Base-by-base conservation (phyloP, 257 asterid species). In the Coffea canephora region DNA sequence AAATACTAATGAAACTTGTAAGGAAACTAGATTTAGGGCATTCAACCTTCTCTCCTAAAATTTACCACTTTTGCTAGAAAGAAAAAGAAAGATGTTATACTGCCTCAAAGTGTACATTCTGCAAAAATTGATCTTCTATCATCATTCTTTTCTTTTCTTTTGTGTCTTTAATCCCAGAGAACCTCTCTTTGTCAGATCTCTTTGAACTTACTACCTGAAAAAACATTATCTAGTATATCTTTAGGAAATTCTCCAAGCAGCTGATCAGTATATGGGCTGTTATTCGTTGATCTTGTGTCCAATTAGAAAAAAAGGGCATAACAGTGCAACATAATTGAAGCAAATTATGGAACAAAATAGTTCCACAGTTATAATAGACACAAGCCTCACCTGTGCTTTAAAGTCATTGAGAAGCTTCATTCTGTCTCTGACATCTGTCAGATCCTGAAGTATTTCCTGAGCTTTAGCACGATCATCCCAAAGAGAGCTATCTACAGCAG, bases 401-500 rank as follows among this genome's bases (percentile, higher is more conserved):
- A 96, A 94, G 77, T 91, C 97, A 81, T 89, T 80, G 83, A 96
- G 97, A 88, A 94, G 91, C 84, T 92, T 87, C 78, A 96, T 83
- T 90, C 87, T 95, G 74, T 96, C 98, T 86, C 90, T 92, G 87
- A 90, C 92, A 72, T 96, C 99, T 18, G 98, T 91, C 85, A 93
- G 69, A 79, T 89, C 88, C 88, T 91, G 99, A 85, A 96, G 97
- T 18, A 92, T 96, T 85, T 91, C 93, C 87, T 96, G 99, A 81
- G 99, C 99, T 86, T 86, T 90, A 80, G 82, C 91, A 74, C 88
- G 99, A 87, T 96, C 96, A 74, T 96, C 98, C 98, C 99, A 96
- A 36, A 96, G 86, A 86, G 98, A 86, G 89, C 86, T 90, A 74
- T 94, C 96, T 46, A 89, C 90, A 15, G 95, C 91, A 72, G 97